Evolutionary conservation across 257 asterid species (phyloP).

Genomic region (Catharanthus roseus): DNA sequence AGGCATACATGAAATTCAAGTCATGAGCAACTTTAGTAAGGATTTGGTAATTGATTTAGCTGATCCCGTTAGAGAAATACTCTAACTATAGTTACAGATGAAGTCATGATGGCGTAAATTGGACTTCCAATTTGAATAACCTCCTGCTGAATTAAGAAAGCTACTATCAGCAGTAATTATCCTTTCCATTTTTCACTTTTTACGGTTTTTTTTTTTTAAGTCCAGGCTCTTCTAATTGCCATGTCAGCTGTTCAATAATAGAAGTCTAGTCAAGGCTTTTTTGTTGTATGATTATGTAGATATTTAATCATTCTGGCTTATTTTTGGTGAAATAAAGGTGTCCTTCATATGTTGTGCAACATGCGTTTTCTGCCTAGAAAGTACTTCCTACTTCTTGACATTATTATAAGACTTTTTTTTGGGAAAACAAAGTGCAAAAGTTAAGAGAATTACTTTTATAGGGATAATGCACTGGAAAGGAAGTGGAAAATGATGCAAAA

Average conservation of each 20-base stretch:
- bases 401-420: background rate
- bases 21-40: conserved; percentile 3
- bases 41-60: background rate
- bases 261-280: background rate
- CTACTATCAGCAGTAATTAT: background rate
- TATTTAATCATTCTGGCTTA: background rate
- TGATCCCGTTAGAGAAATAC: background rate
- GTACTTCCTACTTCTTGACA: background rate
- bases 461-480: conserved; percentile 9
- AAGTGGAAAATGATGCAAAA: conserved; percentile 17
- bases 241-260: background rate
- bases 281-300: background rate
- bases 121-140: background rate
- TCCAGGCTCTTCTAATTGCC: background rate
- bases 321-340: background rate
- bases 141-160: conserved; percentile 3
- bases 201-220: no score
- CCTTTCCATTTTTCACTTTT: background rate
- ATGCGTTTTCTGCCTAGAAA: background rate
- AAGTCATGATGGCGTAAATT: background rate
- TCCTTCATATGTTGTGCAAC: background rate
- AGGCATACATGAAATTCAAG: conserved; percentile 45
- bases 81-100: background rate
- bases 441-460: conserved; percentile 1
- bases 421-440: background rate